Percentiles rank a stretch among this genome's conserved stretches.
These are phyloP conservation scores for Cucurbita maxima DNA, from an alignment of 306 rosid species.

Conservation along the genomic window DNA sequence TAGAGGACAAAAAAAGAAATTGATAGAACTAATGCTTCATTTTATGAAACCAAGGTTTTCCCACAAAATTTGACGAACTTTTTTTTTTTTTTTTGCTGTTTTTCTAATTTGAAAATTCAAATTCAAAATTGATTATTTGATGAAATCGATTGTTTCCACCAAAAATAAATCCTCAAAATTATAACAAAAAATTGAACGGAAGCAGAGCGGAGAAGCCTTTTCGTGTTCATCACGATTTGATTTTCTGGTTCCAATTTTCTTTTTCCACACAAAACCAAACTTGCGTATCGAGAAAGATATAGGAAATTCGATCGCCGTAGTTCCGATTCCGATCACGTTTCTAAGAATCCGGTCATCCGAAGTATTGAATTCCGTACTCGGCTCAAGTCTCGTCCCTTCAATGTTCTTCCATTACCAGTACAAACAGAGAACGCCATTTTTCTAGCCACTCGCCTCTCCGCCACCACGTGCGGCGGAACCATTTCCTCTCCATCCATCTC, in stretches of 20 bases:
- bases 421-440: constrained; percentile 69
- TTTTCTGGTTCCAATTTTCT: not conserved
- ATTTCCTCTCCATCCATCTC: constrained; percentile 22
- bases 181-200: not conserved
- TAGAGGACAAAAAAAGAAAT: not conserved
- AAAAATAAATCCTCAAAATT: not conserved
- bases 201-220: not conserved
- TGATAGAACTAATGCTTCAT: not conserved
- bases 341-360: constrained; percentile 84
- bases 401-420: constrained; percentile 67
- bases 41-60: not conserved
- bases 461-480: constrained; percentile 69
- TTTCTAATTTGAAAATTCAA: not conserved
- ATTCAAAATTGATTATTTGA: not conserved
- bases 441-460: constrained; percentile 35
- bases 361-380: constrained; percentile 69
- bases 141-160: not conserved
- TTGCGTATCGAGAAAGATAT: not conserved
- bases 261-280: not conserved
- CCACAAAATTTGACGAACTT: not conserved
- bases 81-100: not conserved
- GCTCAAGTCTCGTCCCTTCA: constrained; percentile 84
- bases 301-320: not conserved
- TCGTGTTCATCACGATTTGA: not conserved
- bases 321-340: constrained; percentile 13